Conservation (phyloP, 2,329 filamentous ascomycete species). For the Botrytis paeoniae region DNA sequence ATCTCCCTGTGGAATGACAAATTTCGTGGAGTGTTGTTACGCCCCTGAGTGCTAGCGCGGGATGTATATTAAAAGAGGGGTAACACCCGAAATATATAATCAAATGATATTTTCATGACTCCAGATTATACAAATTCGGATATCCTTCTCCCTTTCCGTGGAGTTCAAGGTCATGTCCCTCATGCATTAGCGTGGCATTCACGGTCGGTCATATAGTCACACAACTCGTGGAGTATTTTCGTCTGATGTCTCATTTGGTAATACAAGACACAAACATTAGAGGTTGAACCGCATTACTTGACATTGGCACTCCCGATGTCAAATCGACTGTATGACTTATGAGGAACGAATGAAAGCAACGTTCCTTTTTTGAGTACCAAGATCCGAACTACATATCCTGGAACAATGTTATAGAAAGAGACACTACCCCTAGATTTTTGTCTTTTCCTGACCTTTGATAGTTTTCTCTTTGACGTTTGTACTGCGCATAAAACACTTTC, state of each 20-base stretch:
- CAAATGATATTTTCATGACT: too few species aligned
- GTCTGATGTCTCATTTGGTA: constrained; percentile 1
- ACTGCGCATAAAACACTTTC: background rate
- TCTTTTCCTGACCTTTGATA: too few species aligned
- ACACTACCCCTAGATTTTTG: too few species aligned
- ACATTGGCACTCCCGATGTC: background rate
- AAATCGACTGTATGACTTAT: background rate
- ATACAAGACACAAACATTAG: background rate
- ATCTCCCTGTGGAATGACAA: too few species aligned
- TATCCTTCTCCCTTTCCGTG: background rate
- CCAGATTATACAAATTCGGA: background rate
- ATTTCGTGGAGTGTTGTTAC: background rate
- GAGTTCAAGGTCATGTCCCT: background rate
- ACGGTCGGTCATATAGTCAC: background rate
- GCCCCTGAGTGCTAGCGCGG: too few species aligned
- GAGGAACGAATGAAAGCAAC: background rate
- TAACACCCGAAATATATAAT: background rate
- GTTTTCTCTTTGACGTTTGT: background rate
- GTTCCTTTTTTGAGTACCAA: background rate
- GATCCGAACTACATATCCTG: background rate
- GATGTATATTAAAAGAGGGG: background rate
- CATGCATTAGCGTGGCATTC: background rate
- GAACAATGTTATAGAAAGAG: background rate
- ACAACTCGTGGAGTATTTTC: background rate
- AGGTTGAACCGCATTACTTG: background rate